Percentiles rank a stretch among this genome's conserved stretches.
These are phyloP conservation scores for Hypoxylon trugodes DNA, from an alignment of 495 filamentous ascomycete genomes.

Conservation along the genomic window DNA sequence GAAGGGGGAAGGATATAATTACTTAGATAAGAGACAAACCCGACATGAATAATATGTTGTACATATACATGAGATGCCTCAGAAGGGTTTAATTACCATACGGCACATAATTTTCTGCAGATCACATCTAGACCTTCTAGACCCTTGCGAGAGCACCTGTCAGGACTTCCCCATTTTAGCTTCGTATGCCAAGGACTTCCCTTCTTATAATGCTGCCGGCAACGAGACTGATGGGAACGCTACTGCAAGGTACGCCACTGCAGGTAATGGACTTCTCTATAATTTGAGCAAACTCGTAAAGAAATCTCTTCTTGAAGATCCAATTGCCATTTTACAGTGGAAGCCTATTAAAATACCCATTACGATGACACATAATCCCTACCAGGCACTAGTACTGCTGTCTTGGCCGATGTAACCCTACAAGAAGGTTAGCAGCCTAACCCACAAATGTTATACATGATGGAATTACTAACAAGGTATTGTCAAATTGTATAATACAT, in stretches of 20 bases:
- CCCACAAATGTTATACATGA: conserved; percentile 14
- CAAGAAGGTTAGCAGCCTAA: conserved; percentile 10
- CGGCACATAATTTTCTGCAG: conserved; percentile 35
- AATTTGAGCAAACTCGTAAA: background rate
- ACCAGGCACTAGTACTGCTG: conserved; percentile 3
- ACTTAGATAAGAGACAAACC: conserved; percentile 19
- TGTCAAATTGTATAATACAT: conserved; percentile 7
- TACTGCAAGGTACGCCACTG: conserved; percentile 32
- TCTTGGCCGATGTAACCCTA: conserved; percentile 16
- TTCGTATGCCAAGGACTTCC: conserved; percentile 6
- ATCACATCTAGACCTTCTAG: conserved; percentile 34
- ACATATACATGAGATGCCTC: conserved; percentile 7
- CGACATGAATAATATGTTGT: conserved; percentile 13
- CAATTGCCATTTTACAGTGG: too few species aligned
- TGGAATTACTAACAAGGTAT: conserved; percentile 24
- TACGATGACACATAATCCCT: conserved; percentile 7
- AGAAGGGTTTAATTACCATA: conserved; percentile 23
- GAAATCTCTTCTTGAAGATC: too few species aligned
- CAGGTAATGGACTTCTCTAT: background rate
- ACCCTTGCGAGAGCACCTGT: conserved; percentile 28
- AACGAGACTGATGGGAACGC: conserved; percentile 6
- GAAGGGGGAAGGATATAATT: conserved; percentile 13
- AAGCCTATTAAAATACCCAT: background rate
- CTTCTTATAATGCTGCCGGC: conserved; percentile 18
- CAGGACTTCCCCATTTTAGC: conserved; percentile 21